Conservation (phyloP, 805 yeast species). For the Myxozyma sirexii region DNA sequence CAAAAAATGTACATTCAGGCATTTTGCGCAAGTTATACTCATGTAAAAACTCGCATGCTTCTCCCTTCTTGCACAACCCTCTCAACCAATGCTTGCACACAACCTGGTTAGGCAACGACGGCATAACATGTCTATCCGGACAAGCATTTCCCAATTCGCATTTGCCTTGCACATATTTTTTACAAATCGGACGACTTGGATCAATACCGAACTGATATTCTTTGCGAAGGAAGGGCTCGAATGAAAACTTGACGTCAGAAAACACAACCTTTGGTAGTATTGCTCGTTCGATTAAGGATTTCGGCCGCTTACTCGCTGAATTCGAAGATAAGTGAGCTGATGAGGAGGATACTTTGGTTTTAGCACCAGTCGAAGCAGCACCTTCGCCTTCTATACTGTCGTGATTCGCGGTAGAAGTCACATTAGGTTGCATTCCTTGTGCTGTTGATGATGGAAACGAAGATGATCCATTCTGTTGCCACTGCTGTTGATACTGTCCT, state of each 20-base stretch:
- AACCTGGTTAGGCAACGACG: slow-evolving; percentile 67
- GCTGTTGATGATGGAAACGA: no score
- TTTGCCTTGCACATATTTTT: slow-evolving; percentile 64
- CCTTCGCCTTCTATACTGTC: neutral
- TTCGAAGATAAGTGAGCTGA: neutral
- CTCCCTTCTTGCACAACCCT: slow-evolving; percentile 95
- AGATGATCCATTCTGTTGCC: neutral
- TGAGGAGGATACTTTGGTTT: neutral
- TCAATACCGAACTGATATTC: slow-evolving; percentile 83
- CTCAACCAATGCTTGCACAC: slow-evolving; percentile 99
- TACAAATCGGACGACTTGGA: slow-evolving; percentile 88
- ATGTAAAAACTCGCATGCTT: slow-evolving; percentile 93
- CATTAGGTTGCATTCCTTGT: no score
- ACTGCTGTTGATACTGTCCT: slow-evolving; percentile 8
- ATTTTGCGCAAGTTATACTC: slow-evolving; percentile 91
- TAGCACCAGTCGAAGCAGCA: slow-evolving; percentile 12
- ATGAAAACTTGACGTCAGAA: slow-evolving; percentile 50
- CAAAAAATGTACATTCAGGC: slow-evolving; percentile 93
- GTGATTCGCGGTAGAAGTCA: neutral
- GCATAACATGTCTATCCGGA: slow-evolving; percentile 80
- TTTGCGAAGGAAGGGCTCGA: slow-evolving; percentile 78
- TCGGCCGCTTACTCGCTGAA: neutral
- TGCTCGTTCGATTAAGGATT: slow-evolving; percentile 1
- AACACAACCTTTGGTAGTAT: neutral
- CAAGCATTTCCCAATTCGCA: slow-evolving; percentile 89